These are phyloP conservation scores for Blastocystis hominis DNA, from an alignment of 352 stramenopile genomes.

Conservation along the genomic window DNA sequence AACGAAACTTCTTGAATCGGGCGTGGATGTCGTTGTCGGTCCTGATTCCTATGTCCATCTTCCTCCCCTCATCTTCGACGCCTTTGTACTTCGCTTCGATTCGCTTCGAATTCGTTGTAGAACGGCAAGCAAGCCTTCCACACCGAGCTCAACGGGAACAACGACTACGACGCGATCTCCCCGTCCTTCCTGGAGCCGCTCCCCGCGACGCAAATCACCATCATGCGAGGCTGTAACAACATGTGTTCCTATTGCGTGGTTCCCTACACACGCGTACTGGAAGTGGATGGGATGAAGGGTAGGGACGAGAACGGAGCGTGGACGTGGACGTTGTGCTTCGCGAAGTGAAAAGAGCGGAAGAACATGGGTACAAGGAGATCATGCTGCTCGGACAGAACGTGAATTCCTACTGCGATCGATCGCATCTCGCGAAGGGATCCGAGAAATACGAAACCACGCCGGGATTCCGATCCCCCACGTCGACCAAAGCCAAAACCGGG, in stretches of 20 bases:
- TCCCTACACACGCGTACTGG: slow-evolving; percentile 81
- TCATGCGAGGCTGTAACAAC: slow-evolving; percentile 99
- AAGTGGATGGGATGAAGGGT: background rate
- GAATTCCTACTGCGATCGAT: slow-evolving; percentile 91
- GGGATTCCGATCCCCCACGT: slow-evolving; percentile 65
- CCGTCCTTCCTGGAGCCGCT: slow-evolving; percentile 77
- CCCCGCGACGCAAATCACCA: slow-evolving; percentile 79
- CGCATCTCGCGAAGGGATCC: background rate
- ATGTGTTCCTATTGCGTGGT: slow-evolving; percentile 99
- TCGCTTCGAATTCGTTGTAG: slow-evolving; percentile 58
- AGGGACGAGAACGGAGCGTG: slow-evolving; percentile 80
- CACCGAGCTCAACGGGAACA: slow-evolving; percentile 81
- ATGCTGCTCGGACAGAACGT: slow-evolving; percentile 98
- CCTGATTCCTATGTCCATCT: slow-evolving; percentile 96
- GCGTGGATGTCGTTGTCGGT: slow-evolving; percentile 91
- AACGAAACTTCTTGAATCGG: slow-evolving; percentile 78
- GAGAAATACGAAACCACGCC: slow-evolving; percentile 69
- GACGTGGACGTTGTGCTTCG: slow-evolving; percentile 83
- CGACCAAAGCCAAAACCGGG: slow-evolving; percentile 64
- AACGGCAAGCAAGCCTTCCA: slow-evolving; percentile 76
- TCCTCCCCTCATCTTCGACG: slow-evolving; percentile 62
- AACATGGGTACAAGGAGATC: slow-evolving; percentile 88
- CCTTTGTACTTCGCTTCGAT: background rate
- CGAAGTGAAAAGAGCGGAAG: slow-evolving; percentile 77
- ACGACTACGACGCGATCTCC: slow-evolving; percentile 95